Conservation (phyloP, 2,329 filamentous ascomycete genomes). For the Phialemoniopsis sp. region DNA sequence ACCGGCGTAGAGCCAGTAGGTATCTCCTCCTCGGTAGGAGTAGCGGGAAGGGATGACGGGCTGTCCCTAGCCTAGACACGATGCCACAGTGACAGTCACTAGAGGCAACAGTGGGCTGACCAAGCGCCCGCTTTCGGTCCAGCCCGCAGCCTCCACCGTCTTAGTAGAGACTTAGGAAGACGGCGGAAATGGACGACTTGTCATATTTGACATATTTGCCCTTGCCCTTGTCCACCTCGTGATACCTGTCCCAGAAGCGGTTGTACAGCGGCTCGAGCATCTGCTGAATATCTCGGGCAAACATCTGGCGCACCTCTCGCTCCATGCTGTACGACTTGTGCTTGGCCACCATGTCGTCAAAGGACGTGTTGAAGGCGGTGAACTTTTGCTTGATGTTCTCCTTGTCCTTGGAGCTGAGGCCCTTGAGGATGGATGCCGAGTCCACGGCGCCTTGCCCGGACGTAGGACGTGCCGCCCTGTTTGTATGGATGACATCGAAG, state of each 20-base stretch:
- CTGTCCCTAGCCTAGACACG: no score
- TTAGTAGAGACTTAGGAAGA: slow-evolving; percentile 52
- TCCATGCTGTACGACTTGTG: slow-evolving; percentile 90
- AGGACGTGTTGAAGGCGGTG: slow-evolving; percentile 80
- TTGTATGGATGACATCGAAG: slow-evolving; percentile 90
- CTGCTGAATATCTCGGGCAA: slow-evolving; percentile 80
- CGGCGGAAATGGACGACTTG: slow-evolving; percentile 71
- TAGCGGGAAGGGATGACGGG: no score
- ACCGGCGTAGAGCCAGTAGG: no score
- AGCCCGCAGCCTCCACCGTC: not conserved
- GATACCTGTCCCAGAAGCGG: slow-evolving; percentile 94
- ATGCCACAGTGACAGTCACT: no score
- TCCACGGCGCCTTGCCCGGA: slow-evolving; percentile 69
- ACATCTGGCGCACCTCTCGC: slow-evolving; percentile 74
- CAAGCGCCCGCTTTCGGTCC: no score
- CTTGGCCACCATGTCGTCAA: slow-evolving; percentile 80
- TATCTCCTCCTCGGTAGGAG: no score
- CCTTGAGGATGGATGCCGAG: slow-evolving; percentile 79
- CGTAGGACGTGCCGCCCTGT: slow-evolving; percentile 65
- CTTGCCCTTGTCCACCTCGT: slow-evolving; percentile 95
- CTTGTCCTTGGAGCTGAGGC: slow-evolving; percentile 83
- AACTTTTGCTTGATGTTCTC: slow-evolving; percentile 97
- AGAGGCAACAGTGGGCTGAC: no score
- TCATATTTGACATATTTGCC: slow-evolving; percentile 99
- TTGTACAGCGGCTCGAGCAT: slow-evolving; percentile 94